These are phyloP conservation scores for Alliaria petiolata DNA, from an alignment of 345 rosid species.

Conservation along the genomic window DNA sequence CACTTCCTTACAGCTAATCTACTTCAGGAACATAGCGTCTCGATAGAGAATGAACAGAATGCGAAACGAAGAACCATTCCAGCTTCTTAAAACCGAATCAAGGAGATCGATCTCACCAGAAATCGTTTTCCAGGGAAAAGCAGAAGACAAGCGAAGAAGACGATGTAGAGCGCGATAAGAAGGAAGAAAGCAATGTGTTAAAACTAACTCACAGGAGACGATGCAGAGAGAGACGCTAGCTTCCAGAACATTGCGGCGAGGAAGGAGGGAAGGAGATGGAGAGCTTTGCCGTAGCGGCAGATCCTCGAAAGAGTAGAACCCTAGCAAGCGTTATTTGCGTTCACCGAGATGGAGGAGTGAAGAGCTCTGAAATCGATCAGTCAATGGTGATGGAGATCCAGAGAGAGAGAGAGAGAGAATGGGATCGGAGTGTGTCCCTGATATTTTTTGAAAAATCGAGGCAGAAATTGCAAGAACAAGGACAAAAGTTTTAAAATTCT, in stretches of 20 bases:
- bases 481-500: too few species aligned
- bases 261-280: not conserved
- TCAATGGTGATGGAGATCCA: too few species aligned
- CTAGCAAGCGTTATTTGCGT: too few species aligned
- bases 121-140: not conserved
- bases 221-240: slow-evolving; percentile 72
- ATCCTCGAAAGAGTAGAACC: too few species aligned
- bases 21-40: not conserved
- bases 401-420: too few species aligned
- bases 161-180: not conserved
- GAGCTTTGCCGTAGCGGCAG: not conserved
- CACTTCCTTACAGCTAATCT: not conserved
- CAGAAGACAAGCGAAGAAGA: not conserved
- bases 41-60: not conserved
- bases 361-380: too few species aligned
- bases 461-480: too few species aligned
- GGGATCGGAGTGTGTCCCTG: too few species aligned
- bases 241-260: slow-evolving; percentile 80
- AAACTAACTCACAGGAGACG: slow-evolving; percentile 92
- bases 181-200: not conserved
- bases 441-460: too few species aligned
- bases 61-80: slow-evolving; percentile 1
- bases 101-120: too few species aligned
- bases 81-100: not conserved
- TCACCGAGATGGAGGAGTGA: too few species aligned